Conservation (phyloP, 2,329 filamentous ascomycete species). For the Xenoacremonium recifei region DNA sequence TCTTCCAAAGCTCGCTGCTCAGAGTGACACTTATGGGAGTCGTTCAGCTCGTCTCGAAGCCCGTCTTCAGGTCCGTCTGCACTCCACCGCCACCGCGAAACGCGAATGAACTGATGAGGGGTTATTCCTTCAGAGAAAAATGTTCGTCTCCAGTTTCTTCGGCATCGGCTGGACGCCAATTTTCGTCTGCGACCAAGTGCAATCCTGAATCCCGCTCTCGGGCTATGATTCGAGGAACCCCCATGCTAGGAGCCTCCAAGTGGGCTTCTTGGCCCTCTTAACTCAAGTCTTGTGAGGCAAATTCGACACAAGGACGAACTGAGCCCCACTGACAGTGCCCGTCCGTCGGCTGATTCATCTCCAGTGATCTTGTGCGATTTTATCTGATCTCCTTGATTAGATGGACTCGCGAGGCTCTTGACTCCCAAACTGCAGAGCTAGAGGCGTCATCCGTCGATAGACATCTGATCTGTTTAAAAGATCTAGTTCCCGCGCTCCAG, state of each 20-base stretch:
- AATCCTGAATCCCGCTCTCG: background rate
- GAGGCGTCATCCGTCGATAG: too few species aligned
- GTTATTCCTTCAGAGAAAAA: background rate
- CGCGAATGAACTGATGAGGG: background rate
- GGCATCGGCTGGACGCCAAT: background rate
- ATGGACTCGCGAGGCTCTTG: background rate
- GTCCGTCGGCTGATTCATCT: background rate
- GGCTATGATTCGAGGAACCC: background rate
- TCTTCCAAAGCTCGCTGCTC: too few species aligned
- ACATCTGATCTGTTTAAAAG: too few species aligned
- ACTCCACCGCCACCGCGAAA: background rate
- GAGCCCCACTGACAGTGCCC: background rate
- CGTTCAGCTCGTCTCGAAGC: too few species aligned
- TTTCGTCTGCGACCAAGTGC: background rate
- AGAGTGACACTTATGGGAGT: too few species aligned
- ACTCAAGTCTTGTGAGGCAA: slow-evolving; percentile 1
- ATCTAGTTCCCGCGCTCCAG: too few species aligned
- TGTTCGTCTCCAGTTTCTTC: too few species aligned
- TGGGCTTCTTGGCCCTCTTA: background rate
- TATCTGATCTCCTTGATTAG: slow-evolving; percentile 10
- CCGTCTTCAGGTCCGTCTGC: too few species aligned
- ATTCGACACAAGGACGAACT: slow-evolving; percentile 4
- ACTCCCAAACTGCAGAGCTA: background rate
- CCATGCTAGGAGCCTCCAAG: background rate
- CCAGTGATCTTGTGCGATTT: background rate